These are phyloP conservation scores for Boletus subparvulus DNA, from an alignment of 768 basidiomycete genomes.

Conservation along the genomic window DNA sequence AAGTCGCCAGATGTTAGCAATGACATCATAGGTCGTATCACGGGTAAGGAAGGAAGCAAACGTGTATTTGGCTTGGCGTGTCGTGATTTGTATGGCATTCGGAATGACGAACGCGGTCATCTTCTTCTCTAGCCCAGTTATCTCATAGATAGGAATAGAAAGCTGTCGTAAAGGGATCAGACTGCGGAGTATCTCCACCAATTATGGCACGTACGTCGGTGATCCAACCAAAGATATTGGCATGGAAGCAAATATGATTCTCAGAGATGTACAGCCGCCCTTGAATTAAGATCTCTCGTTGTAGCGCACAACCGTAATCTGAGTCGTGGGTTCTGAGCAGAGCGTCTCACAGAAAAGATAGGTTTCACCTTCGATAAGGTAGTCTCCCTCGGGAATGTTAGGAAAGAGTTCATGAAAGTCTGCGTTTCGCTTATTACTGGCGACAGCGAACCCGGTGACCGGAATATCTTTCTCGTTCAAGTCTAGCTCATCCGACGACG, in stretches of 20 bases:
- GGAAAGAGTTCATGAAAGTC: conserved; percentile 96
- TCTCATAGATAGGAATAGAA: conserved; percentile 84
- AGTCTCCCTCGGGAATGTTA: conserved; percentile 89
- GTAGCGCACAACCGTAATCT: conserved; percentile 98
- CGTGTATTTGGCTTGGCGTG: conserved; percentile 79
- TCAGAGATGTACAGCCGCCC: conserved; percentile 96
- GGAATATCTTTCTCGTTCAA: conserved; percentile 66
- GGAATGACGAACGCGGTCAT: conserved; percentile 99
- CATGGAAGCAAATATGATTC: conserved; percentile 99
- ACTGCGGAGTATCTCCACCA: background rate
- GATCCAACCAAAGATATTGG: conserved; percentile 99
- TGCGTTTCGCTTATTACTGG: conserved; percentile 89
- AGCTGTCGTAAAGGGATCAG: conserved; percentile 47
- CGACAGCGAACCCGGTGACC: conserved; percentile 96
- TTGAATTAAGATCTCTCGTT: conserved; percentile 95
- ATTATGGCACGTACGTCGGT: conserved; percentile 70
- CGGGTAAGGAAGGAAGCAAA: conserved; percentile 96
- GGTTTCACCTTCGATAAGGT: conserved; percentile 89
- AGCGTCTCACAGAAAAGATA: background rate
- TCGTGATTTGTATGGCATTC: conserved; percentile 90
- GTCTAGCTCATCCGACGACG: conserved; percentile 36
- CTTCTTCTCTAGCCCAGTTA: conserved; percentile 86
- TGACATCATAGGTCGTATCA: conserved; percentile 95
- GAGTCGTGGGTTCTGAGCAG: conserved; percentile 1
- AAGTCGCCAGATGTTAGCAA: conserved; percentile 93